These are phyloP conservation scores for Backusella mclennaniae DNA, from an alignment of 192 early-diverging fungal species.

Conservation along the genomic window DNA sequence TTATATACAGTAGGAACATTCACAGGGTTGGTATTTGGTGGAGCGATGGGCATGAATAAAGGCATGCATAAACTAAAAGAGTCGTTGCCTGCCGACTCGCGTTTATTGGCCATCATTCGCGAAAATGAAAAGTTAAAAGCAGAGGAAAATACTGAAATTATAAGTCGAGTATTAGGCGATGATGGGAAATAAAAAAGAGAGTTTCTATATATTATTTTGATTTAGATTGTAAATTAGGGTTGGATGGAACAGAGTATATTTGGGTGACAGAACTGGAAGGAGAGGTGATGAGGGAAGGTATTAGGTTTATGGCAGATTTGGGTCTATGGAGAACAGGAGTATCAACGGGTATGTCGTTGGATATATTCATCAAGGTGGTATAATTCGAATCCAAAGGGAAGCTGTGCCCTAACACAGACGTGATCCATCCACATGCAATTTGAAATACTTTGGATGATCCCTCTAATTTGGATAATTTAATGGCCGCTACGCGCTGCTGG, in stretches of 20 bases:
- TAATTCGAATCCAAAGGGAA: not conserved
- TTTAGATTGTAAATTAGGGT: slow-evolving; percentile 1
- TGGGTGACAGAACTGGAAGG: not conserved
- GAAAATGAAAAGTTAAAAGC: not conserved
- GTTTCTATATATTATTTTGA: not conserved
- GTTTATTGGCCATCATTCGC: slow-evolving; percentile 10
- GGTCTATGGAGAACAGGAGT: not conserved
- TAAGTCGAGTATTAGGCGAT: not conserved
- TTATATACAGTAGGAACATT: slow-evolving; percentile 4
- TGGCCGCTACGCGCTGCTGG: slow-evolving; percentile 17
- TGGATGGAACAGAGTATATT: not conserved
- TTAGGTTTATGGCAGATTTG: slow-evolving; percentile 1
- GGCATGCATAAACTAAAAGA: slow-evolving; percentile 18
- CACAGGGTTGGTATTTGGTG: slow-evolving; percentile 6
- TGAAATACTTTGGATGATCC: slow-evolving; percentile 36
- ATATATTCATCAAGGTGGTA: not conserved
- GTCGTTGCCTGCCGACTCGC: slow-evolving; percentile 11
- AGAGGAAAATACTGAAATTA: not conserved
- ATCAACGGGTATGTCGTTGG: slow-evolving; percentile 4
- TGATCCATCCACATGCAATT: slow-evolving; percentile 34
- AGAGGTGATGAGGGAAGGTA: not conserved
- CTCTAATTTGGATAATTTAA: slow-evolving; percentile 26
- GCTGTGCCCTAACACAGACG: slow-evolving; percentile 10
- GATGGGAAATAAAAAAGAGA: not conserved
- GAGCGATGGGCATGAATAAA: slow-evolving; percentile 15